Percentiles rank a stretch among this genome's conserved stretches.
phyloP scores from a whole-genome alignment of 2,329 filamentous ascomycete genomes.

The Botrytis galanthina region DNA sequence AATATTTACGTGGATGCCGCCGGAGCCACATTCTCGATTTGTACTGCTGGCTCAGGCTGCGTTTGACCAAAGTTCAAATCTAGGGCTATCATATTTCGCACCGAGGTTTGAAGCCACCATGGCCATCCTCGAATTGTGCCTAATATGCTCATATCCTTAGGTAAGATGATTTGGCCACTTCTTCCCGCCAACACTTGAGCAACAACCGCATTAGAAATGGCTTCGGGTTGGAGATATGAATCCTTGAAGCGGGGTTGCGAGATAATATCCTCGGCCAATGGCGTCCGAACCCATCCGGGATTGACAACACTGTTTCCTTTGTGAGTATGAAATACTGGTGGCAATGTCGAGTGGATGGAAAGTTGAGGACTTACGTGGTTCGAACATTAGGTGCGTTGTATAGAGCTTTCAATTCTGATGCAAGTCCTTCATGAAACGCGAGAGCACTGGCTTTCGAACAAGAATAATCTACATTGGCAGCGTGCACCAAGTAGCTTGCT shows the following conservation, averaged over 20 bases:
- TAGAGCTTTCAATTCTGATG: slow-evolving; percentile 53
- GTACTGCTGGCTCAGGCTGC: background rate
- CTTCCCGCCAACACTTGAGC: slow-evolving; percentile 55
- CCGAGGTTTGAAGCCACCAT: slow-evolving; percentile 29
- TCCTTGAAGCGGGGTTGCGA: slow-evolving; percentile 49
- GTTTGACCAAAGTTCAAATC: slow-evolving; percentile 6
- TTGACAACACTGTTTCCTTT: slow-evolving; percentile 52
- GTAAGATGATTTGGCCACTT: slow-evolving; percentile 53
- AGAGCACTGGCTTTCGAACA: slow-evolving; percentile 65
- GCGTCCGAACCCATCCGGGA: slow-evolving; percentile 59
- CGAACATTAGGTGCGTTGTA: slow-evolving; percentile 64
- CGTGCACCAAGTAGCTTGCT: slow-evolving; percentile 29
- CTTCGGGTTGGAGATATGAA: slow-evolving; percentile 55
- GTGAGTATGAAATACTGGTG: slow-evolving; percentile 9
- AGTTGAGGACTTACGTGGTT: slow-evolving; percentile 34
- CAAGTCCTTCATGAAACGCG: slow-evolving; percentile 65
- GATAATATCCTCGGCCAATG: slow-evolving; percentile 54
- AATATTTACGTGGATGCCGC: slow-evolving; percentile 14
- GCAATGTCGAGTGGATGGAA: background rate
- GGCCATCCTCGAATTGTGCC: slow-evolving; percentile 34
- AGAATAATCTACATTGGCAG: slow-evolving; percentile 57
- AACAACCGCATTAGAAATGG: slow-evolving; percentile 61
- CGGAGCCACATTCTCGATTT: slow-evolving; percentile 1
- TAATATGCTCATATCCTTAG: slow-evolving; percentile 35
- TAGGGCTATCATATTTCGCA: slow-evolving; percentile 29